A percentile compares a stretch with the other conserved stretches of the same genome.
These are phyloP conservation scores for Trichophaea hybrida DNA, from an alignment of 2,329 filamentous ascomycete species.

Conservation along the genomic window DNA sequence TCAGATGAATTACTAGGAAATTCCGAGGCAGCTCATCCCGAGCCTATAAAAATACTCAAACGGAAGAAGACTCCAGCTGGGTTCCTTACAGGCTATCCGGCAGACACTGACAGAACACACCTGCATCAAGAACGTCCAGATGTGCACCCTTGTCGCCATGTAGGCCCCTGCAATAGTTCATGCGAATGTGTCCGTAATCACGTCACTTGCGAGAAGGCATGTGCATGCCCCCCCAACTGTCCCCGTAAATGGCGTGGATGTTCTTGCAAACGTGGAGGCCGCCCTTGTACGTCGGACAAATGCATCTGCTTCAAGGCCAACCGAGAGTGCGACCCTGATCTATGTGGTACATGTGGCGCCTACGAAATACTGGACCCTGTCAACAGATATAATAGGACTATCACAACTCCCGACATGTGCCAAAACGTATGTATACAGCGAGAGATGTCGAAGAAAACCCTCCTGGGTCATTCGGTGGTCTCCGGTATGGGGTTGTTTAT, in stretches of 20 bases:
- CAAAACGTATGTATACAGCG: constrained; percentile 60
- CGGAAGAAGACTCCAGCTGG: constrained; percentile 8
- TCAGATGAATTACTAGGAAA: not conserved
- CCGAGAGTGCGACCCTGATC: constrained; percentile 64
- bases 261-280: constrained; percentile 47
- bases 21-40: not conserved
- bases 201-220: constrained; percentile 59
- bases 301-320: constrained; percentile 61
- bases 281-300: constrained; percentile 43
- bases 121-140: constrained; percentile 15
- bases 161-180: constrained; percentile 42
- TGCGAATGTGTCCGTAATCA: constrained; percentile 50
- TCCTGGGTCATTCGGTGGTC: constrained; percentile 56
- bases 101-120: constrained; percentile 20
- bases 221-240: constrained; percentile 48
- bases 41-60: constrained; percentile 5
- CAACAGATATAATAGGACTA: constrained; percentile 45
- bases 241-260: constrained; percentile 53
- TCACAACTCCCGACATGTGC: constrained; percentile 45
- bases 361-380: constrained; percentile 51
- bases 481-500: constrained; percentile 65
- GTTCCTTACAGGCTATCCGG: constrained; percentile 16
- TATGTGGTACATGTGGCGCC: constrained; percentile 59
- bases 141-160: constrained; percentile 29
- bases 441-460: constrained; percentile 47